phyloP scores from a whole-genome alignment of 1,139 yeast species.

The Torulaspora pretoriensis region DNA sequence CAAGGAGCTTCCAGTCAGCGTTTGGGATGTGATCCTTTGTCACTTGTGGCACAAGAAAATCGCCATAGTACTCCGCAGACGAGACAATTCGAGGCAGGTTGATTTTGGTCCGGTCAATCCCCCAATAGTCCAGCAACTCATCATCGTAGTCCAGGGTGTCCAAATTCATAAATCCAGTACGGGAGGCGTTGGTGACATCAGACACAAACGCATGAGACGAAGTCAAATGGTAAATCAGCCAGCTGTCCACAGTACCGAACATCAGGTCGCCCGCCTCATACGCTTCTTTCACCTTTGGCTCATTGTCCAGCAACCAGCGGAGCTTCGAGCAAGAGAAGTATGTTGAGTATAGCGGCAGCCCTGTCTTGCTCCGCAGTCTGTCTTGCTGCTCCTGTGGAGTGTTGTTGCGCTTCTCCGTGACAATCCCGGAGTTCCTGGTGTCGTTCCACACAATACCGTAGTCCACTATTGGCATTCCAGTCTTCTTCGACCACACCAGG shows the following conservation, averaged over 20 bases:
- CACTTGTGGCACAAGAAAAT: slow-evolving; percentile 57
- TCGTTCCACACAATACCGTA: slow-evolving; percentile 95
- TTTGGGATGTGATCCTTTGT: slow-evolving; percentile 49
- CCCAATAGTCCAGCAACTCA: slow-evolving; percentile 72
- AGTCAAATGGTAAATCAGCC: slow-evolving; percentile 86
- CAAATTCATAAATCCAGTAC: slow-evolving; percentile 88
- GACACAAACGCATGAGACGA: slow-evolving; percentile 69
- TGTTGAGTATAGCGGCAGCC: slow-evolving; percentile 77
- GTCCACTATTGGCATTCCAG: slow-evolving; percentile 78
- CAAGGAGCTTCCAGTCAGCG: slow-evolving; percentile 39
- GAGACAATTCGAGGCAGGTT: slow-evolving; percentile 76
- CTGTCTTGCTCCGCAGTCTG: slow-evolving; percentile 62
- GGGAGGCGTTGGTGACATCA: slow-evolving; percentile 86
- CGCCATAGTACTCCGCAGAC: slow-evolving; percentile 75
- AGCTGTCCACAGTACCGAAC: slow-evolving; percentile 93
- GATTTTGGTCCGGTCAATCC: slow-evolving; percentile 65
- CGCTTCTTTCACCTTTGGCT: slow-evolving; percentile 59
- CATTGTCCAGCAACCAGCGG: slow-evolving; percentile 85
- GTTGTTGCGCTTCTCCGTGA: slow-evolving; percentile 56
- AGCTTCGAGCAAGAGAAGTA: slow-evolving; percentile 90
- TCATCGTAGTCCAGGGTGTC: slow-evolving; percentile 73
- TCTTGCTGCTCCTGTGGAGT: slow-evolving; percentile 57
- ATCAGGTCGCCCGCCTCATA: slow-evolving; percentile 74
- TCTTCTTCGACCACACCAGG: slow-evolving; percentile 77
- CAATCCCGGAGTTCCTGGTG: slow-evolving; percentile 75